Evolutionary conservation across 1,284 basidiomycete species (phyloP).

Genomic region (Dichomitus squalens): DNA sequence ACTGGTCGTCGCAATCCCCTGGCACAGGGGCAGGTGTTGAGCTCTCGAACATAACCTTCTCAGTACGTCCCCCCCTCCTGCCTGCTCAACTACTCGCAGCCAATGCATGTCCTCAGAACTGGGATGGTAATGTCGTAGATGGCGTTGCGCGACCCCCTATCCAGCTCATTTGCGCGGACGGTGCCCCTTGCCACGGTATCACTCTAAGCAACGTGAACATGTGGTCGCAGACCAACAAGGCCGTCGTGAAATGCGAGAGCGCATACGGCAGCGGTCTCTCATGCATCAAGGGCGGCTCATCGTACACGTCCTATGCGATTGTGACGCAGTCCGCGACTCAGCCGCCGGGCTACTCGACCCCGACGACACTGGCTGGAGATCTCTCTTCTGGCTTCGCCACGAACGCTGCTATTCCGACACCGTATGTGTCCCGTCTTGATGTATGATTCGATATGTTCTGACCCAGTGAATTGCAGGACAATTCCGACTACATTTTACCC

Average conservation of each 20-base stretch:
- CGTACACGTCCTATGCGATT: slow-evolving; percentile 28
- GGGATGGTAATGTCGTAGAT: slow-evolving; percentile 36
- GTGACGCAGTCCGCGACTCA: slow-evolving; percentile 26
- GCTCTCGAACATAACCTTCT: slow-evolving; percentile 35
- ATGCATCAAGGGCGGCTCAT: slow-evolving; percentile 31
- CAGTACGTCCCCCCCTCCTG: slow-evolving; percentile 15
- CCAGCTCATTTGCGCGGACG: slow-evolving; percentile 36
- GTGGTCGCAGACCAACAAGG: slow-evolving; percentile 33
- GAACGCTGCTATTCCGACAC: slow-evolving; percentile 35
- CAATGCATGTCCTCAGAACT: slow-evolving; percentile 26
- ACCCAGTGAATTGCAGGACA: slow-evolving; percentile 22
- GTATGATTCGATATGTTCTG: not conserved
- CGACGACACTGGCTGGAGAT: slow-evolving; percentile 34
- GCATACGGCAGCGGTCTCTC: slow-evolving; percentile 35
- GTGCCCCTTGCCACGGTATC: slow-evolving; percentile 36
- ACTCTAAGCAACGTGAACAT: slow-evolving; percentile 36
- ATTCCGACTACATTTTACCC: slow-evolving; percentile 38
- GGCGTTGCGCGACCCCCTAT: slow-evolving; percentile 35
- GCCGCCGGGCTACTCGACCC: slow-evolving; percentile 33
- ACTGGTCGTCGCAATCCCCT: slow-evolving; percentile 31
- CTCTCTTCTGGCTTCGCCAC: slow-evolving; percentile 33
- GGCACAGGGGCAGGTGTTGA: slow-evolving; percentile 31
- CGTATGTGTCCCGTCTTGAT: slow-evolving; percentile 26
- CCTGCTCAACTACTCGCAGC: not conserved
- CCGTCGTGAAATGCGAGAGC: slow-evolving; percentile 34